phyloP scores from a whole-genome alignment of 1,284 basidiomycete genomes.

The Irpex rosettiformis region DNA sequence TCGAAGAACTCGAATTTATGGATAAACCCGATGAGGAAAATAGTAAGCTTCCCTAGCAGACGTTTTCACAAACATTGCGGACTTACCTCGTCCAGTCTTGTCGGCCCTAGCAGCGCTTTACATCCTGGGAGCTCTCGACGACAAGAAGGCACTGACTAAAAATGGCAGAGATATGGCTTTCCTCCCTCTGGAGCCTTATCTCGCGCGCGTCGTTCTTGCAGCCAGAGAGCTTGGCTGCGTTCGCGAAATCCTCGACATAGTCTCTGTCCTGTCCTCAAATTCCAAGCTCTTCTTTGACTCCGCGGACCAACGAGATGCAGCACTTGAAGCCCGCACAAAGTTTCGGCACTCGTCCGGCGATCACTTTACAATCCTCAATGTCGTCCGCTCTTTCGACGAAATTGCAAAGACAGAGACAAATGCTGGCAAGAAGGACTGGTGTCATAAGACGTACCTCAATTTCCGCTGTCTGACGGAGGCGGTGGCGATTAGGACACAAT shows the following conservation, averaged over 20 bases:
- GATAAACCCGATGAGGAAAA: constrained; percentile 74
- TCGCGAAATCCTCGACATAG: constrained; percentile 72
- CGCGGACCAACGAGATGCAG: constrained; percentile 67
- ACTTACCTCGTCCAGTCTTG: constrained; percentile 39
- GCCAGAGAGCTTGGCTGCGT: constrained; percentile 71
- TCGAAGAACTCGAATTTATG: constrained; percentile 80
- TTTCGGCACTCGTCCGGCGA: constrained; percentile 88
- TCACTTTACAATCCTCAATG: constrained; percentile 86
- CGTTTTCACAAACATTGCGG: neutral
- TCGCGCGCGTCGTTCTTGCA: constrained; percentile 73
- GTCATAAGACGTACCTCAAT: constrained; percentile 80
- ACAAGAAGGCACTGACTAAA: constrained; percentile 58
- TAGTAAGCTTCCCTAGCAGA: constrained; percentile 46
- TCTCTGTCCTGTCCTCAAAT: constrained; percentile 77
- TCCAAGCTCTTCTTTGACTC: constrained; percentile 73
- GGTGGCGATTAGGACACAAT: constrained; percentile 77
- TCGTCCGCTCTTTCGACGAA: constrained; percentile 77
- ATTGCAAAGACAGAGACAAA: constrained; percentile 41
- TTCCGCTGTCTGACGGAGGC: constrained; percentile 86
- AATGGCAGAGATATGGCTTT: constrained; percentile 77
- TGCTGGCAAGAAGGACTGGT: constrained; percentile 69
- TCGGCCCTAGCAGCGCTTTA: constrained; percentile 75
- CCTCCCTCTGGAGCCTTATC: constrained; percentile 84
- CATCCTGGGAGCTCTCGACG: constrained; percentile 72
- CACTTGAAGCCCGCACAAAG: constrained; percentile 65